phyloP scores from a whole-genome alignment of 768 basidiomycete genomes.

The Cubamyces sp. region DNA sequence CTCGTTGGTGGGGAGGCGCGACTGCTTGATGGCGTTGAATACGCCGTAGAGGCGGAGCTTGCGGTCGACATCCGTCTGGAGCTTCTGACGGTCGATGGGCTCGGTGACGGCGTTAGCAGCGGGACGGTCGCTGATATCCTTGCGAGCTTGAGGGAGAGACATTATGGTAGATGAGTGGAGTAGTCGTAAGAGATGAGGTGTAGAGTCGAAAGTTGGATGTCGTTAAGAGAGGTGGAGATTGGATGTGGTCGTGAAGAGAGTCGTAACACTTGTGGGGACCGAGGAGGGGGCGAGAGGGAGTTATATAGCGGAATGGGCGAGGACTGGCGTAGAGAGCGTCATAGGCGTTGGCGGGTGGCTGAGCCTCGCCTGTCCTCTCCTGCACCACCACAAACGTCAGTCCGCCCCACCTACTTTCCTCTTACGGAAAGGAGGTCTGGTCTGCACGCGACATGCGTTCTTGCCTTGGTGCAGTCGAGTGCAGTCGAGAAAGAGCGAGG shows the following conservation, averaged over 20 bases:
- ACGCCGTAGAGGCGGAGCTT: slow-evolving; percentile 85
- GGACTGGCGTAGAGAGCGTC: not conserved
- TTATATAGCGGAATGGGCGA: slow-evolving; percentile 3
- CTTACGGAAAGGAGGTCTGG: not conserved
- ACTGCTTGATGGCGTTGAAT: slow-evolving; percentile 78
- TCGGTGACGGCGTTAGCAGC: slow-evolving; percentile 59
- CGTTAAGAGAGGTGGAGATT: not conserved
- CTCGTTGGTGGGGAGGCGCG: slow-evolving; percentile 77
- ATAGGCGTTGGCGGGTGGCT: slow-evolving; percentile 5
- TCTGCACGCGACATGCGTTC: not conserved
- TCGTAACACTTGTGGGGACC: slow-evolving; percentile 13
- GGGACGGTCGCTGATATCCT: slow-evolving; percentile 67
- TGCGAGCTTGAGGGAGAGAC: slow-evolving; percentile 66
- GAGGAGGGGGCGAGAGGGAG: not conserved
- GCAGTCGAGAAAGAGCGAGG: not conserved
- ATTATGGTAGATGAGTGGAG: slow-evolving; percentile 58
- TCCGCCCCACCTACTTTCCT: slow-evolving; percentile 3
- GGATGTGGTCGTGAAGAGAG: slow-evolving; percentile 11
- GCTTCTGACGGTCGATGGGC: slow-evolving; percentile 61
- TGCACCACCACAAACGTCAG: slow-evolving; percentile 13
- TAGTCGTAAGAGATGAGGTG: slow-evolving; percentile 3
- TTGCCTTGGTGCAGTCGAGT: not conserved
- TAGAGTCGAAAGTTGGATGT: slow-evolving; percentile 6
- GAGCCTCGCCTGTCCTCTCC: not conserved
- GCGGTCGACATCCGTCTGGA: slow-evolving; percentile 77